Evolutionary conservation across 2,329 filamentous ascomycete species (phyloP).

Genomic region (Aspergillus sclerotialis): DNA sequence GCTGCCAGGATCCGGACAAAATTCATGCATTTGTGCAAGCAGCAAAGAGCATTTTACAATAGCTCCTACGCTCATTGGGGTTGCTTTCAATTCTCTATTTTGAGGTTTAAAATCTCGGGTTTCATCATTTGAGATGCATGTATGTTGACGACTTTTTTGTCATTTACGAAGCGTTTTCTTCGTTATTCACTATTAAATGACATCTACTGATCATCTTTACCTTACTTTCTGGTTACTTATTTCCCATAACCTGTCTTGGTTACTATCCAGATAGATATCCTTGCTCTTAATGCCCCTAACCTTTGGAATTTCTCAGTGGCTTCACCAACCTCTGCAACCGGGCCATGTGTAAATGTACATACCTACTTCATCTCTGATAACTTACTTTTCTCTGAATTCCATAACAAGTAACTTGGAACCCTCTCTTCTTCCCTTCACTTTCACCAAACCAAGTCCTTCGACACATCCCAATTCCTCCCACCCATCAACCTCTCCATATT

Average conservation of each 20-base stretch:
- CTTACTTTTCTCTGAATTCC: not conserved
- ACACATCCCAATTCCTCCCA: not conserved
- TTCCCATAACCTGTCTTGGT: not conserved
- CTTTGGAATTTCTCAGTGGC: too few species aligned
- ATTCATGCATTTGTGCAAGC: slow-evolving; percentile 74
- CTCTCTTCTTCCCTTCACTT: not conserved
- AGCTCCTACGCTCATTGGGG: too few species aligned
- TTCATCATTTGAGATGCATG: slow-evolving; percentile 2
- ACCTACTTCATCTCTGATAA: not conserved
- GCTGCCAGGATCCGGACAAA: slow-evolving; percentile 71
- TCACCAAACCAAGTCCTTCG: not conserved
- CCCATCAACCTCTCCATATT: not conserved
- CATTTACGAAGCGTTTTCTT: slow-evolving; percentile 1
- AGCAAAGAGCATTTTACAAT: slow-evolving; percentile 53
- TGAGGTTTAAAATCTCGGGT: slow-evolving; percentile 2
- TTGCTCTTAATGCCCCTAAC: not conserved
- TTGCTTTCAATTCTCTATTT: not conserved
- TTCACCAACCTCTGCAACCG: not conserved
- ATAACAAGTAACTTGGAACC: not conserved
- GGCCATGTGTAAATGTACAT: not conserved
- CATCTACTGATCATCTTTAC: too few species aligned
- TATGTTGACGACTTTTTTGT: slow-evolving; percentile 5
- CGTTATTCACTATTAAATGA: too few species aligned
- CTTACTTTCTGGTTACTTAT: not conserved
- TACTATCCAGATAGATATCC: not conserved